Evolutionary conservation across 1,284 basidiomycete species (phyloP), one percentile per base, ranked within the genome.

Genomic region (Moesziomyces sp.): DNA sequence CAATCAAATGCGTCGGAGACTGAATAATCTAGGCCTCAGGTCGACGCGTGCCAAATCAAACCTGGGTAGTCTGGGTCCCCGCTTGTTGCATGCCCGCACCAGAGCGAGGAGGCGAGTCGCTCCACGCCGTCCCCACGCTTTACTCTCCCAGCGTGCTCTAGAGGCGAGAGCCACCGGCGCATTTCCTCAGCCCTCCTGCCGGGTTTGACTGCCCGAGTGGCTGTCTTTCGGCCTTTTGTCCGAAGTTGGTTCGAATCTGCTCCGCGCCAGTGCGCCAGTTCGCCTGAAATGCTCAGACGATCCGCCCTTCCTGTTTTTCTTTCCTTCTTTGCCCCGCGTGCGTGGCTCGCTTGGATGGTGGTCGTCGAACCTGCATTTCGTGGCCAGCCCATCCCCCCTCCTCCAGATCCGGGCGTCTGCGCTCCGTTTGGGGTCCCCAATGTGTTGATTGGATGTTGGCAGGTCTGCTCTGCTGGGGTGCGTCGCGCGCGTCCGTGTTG

Each of bases 391-490:
- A 10, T 33, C 10, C 9, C n/a, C 21, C 33, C 6, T 28, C 50
- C 60, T 56, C 60, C 60, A 62, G 60, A 56, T 62, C 50, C 52
- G 59, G 49, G 54, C 47, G 19, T 23, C 30, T 24, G 47, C 14
- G 28, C 46, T 26, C 28, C 7, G 28, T 52, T 59, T 48, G 63
- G 63, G 63, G 63, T 49, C 63, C 58, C 63, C 63, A 59, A n/a
- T 30, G 26, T 55, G 57, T 59, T 51, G 53, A 52, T 60, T 56
- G 63, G 57, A 66, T 66, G 58, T 66, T 66, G 38, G 38, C 38
- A 18, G 38, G 1, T 6, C 38, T 18, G 6, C 38, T 2, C 16
- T 40, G 14, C 18, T 40, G 38, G 18, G 38, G 14, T 40, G 38
- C 38, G 38, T 16, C 14, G 18, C 16, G 14, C 18, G 38, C 38